Evolutionary conservation across 1,139 yeast genomes (phyloP).

Genomic region (Scheffersomyces quercinus): DNA sequence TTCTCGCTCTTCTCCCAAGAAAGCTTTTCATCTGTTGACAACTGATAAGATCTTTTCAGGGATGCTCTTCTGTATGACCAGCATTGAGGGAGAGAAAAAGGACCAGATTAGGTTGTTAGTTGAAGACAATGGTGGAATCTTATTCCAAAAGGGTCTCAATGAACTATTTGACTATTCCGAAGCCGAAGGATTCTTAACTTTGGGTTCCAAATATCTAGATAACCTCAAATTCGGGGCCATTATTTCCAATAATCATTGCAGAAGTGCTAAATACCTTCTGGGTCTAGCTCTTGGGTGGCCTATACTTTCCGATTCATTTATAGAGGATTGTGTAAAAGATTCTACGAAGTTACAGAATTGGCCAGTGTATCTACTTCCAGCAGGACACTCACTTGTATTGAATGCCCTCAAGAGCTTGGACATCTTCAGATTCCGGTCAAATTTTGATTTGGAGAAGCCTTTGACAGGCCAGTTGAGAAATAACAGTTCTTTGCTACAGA

Average conservation of each 20-base stretch:
- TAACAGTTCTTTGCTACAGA: slow-evolving; percentile 35
- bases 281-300: slow-evolving; percentile 93
- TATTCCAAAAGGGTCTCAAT: slow-evolving; percentile 50
- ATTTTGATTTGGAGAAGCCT: slow-evolving; percentile 20
- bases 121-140: slow-evolving; percentile 51
- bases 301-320: slow-evolving; percentile 59
- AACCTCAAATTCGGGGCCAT: slow-evolving; percentile 60
- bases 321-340: slow-evolving; percentile 51
- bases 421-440: slow-evolving; percentile 36
- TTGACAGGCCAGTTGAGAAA: slow-evolving; percentile 40
- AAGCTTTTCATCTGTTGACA: neutral
- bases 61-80: slow-evolving; percentile 40
- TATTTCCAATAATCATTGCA: slow-evolving; percentile 54
- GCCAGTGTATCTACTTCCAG: slow-evolving; percentile 63
- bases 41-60: slow-evolving; percentile 17
- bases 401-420: slow-evolving; percentile 42
- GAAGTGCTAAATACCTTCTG: slow-evolving; percentile 81
- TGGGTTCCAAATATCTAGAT: slow-evolving; percentile 14
- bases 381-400: slow-evolving; percentile 58
- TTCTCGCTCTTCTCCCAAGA: slow-evolving; percentile 2
- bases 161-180: slow-evolving; percentile 25
- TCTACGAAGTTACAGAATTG: slow-evolving; percentile 32
- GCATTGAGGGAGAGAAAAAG: slow-evolving; percentile 36
- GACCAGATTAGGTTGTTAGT: slow-evolving; percentile 37
- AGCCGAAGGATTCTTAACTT: slow-evolving; percentile 12